phyloP scores from a whole-genome alignment of 345 rosid species.

The Eucalyptus decipiens region DNA sequence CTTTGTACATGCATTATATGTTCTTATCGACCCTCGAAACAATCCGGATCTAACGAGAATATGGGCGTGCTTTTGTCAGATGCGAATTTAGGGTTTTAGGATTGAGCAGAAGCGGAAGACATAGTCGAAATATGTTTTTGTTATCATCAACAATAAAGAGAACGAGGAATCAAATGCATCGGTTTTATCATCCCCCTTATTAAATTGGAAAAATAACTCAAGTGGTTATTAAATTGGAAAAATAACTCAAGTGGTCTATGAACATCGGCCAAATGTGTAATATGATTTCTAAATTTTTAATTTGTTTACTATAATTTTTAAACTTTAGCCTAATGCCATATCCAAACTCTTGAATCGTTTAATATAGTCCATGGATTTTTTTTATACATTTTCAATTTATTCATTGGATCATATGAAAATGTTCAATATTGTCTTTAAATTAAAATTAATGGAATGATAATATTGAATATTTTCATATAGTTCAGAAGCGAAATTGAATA shows the following conservation, averaged over 20 bases:
- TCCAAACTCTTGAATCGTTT: not conserved
- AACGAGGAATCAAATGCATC: not conserved
- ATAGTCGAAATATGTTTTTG: not conserved
- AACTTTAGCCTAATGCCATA: not conserved
- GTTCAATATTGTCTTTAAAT: no score
- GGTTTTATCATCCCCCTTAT: not conserved
- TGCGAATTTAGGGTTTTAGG: not conserved
- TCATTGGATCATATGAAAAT: not conserved
- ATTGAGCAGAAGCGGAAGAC: not conserved
- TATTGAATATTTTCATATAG: no score
- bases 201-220: not conserved
- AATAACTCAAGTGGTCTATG: not conserved
- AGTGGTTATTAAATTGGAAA: not conserved
- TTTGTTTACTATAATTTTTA: no score
- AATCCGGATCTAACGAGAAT: not conserved
- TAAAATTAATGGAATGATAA: no score
- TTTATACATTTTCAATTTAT: no score
- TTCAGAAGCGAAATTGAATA: accelerated
- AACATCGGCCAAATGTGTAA: no score
- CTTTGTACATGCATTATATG: not conserved
- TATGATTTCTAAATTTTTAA: not conserved
- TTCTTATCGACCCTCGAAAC: no score
- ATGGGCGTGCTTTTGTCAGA: not conserved
- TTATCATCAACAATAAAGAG: not conserved
- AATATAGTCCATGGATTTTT: no score